Base-by-base conservation (phyloP, 495 filamentous ascomycete genomes). In the Xylaria telfairii region DNA sequence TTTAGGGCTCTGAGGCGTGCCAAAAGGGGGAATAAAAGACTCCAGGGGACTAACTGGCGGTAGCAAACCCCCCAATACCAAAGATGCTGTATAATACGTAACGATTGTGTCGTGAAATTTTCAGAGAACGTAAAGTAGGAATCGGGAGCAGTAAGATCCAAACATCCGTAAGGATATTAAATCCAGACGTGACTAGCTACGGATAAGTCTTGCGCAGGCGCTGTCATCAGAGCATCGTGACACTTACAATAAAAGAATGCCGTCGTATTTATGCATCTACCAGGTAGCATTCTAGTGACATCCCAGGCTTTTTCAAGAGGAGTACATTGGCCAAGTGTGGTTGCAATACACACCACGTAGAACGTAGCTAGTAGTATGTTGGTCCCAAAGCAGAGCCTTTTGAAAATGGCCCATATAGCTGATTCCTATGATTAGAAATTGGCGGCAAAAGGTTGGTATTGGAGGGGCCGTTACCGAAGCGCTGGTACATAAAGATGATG, bases 101-200 rank as follows among this genome's bases (percentile, higher is more conserved):
- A 0, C 69, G 69, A n/a, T 78, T 84, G 46, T 84, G 81, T 62
- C 83, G 78, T 10, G 75, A 73, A 60, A 83, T 78, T 26, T 64
- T 70, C 59, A 86, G 75, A 0, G 73, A 67, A 67, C 77, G 78
- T 3, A 89, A 77, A 0, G 83, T 84, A 6, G 77, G 79, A 39
- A 88, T 71, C 7, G 87, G 87, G 1, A 89, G 81, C 2, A 76
- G 32, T 49, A 89, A 69, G 67, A 89, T 85, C 78, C 84, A 83
- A 41, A 86, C 75, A 71, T 89, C 87, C 17, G 83, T 80, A 17
- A 86, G 19, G 62, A 89, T 87, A 71, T 87, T 87, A 69, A 85
- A 81, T 6, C 76, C 73, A 12, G 85, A 84, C 1, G 85, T 88
- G 32, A 79, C 87, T 78, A 75, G 24, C 0, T 4, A 26, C 21